Evolutionary conservation across 1,284 basidiomycete species (phyloP).

Genomic region (Cerioporus squamosus): DNA sequence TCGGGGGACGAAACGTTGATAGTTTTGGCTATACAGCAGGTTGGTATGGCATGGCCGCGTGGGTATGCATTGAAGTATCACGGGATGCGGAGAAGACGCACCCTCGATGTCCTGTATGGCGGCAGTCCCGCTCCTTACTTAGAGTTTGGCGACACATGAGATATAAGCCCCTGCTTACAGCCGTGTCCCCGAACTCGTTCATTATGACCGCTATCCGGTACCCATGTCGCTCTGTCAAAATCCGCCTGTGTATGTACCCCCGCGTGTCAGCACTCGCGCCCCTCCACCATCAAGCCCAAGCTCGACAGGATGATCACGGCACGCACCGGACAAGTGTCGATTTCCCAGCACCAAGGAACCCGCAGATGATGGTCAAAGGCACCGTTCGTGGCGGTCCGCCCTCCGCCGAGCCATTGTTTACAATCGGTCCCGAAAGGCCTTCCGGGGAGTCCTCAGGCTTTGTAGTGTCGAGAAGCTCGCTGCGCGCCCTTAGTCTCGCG

Average conservation of each 20-base stretch:
- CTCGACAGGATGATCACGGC: background rate
- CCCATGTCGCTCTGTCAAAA: constrained; percentile 89
- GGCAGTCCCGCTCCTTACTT: background rate
- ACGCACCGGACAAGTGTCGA: constrained; percentile 81
- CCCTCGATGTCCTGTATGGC: constrained; percentile 34
- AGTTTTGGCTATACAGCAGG: constrained; percentile 58
- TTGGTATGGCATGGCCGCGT: background rate
- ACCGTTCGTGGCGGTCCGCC: constrained; percentile 45
- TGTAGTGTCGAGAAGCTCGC: constrained; percentile 50
- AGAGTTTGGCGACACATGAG: background rate
- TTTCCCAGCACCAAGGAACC: constrained; percentile 92
- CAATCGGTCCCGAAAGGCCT: constrained; percentile 5
- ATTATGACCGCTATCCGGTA: constrained; percentile 96
- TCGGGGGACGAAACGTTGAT: constrained; percentile 77
- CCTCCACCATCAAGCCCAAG: background rate
- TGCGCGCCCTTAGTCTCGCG: constrained; percentile 22
- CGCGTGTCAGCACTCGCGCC: background rate
- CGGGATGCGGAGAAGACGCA: constrained; percentile 4
- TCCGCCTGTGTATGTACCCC: constrained; percentile 59
- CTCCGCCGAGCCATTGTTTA: background rate
- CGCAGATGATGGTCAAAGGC: constrained; percentile 89
- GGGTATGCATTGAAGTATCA: background rate
- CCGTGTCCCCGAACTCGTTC: constrained; percentile 92
- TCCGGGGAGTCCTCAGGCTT: constrained; percentile 7
- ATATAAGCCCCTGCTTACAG: constrained; percentile 47